These are phyloP conservation scores for Torulaspora globosa DNA, from an alignment of 1,139 yeast genomes.

Conservation along the genomic window DNA sequence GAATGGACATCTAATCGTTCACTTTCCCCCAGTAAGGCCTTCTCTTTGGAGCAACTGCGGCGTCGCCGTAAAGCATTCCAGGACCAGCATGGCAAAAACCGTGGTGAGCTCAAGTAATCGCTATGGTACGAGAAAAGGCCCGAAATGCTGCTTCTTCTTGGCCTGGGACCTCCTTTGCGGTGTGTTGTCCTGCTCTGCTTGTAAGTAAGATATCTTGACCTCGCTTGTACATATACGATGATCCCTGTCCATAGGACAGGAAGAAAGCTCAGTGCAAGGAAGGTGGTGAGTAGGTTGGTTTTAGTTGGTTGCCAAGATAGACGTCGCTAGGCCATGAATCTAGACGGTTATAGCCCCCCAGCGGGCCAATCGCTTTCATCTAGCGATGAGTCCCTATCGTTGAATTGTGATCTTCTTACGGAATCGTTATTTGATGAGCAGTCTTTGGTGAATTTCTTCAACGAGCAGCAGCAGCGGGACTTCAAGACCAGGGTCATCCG, in stretches of 20 bases:
- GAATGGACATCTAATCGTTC: not conserved
- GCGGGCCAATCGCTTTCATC: constrained; percentile 6
- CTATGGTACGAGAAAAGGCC: no score
- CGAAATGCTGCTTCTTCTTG: no score
- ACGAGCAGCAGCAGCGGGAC: constrained; percentile 18
- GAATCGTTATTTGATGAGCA: constrained; percentile 22
- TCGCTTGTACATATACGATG: not conserved
- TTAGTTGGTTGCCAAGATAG: not conserved
- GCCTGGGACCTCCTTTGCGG: not conserved
- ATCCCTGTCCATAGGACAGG: not conserved
- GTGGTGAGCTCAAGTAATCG: no score
- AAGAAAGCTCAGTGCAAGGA: not conserved
- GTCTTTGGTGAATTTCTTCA: constrained; percentile 17
- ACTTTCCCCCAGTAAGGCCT: not conserved
- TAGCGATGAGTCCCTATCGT: constrained; percentile 10
- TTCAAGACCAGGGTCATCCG: constrained; percentile 15
- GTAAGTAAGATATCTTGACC: not conserved
- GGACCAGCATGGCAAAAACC: no score
- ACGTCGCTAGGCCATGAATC: not conserved
- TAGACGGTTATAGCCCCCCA: constrained; percentile 3
- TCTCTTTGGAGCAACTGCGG: not conserved
- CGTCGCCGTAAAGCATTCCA: not conserved
- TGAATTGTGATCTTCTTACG: constrained; percentile 15
- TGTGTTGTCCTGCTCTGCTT: not conserved
- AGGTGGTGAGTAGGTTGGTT: not conserved